A percentile compares a stretch with the other conserved stretches of the same genome.
Conservation (phyloP, 192 early-diverging fungal genomes). For the Coemansia brasiliensis region DNA sequence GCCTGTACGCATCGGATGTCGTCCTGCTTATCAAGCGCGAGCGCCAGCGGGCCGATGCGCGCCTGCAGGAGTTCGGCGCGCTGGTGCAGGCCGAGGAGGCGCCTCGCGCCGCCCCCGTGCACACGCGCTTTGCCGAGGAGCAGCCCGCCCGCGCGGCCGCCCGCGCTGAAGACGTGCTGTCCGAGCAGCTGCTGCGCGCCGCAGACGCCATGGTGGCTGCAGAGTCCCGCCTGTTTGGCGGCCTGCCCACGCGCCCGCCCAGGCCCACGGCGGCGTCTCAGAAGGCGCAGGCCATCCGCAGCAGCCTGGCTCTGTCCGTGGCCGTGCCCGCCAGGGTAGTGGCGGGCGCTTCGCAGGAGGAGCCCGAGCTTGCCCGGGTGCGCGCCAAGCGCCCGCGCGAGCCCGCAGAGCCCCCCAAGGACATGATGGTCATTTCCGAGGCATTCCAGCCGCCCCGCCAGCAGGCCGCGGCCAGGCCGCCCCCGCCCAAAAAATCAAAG, state of each 20-base stretch:
- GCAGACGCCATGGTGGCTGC: constrained; percentile 14
- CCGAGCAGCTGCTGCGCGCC: constrained; percentile 5
- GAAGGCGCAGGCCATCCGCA: constrained; percentile 32
- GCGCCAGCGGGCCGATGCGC: constrained; percentile 4
- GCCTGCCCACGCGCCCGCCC: neutral
- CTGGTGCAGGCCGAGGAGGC: neutral
- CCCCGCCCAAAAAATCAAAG: neutral
- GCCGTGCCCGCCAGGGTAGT: constrained; percentile 19
- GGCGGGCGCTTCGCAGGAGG: neutral
- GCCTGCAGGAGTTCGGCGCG: constrained; percentile 1
- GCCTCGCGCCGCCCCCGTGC: constrained; percentile 12
- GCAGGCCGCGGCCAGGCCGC: neutral
- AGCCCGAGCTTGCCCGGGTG: constrained; percentile 2
- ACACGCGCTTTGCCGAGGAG: constrained; percentile 39
- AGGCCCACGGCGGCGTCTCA: neutral
- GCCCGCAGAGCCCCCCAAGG: neutral
- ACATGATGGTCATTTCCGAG: constrained; percentile 33
- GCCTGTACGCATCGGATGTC: constrained; percentile 78
- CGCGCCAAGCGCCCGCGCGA: neutral
- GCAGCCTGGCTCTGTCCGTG: constrained; percentile 24
- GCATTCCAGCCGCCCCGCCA: constrained; percentile 9
- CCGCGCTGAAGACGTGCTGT: constrained; percentile 16
- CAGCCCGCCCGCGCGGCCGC: neutral
- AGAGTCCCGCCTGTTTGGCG: constrained; percentile 32
- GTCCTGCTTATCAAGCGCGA: constrained; percentile 54